A percentile compares a stretch with the other conserved stretches of the same genome.
Conservation (phyloP, 2,329 filamentous ascomycete genomes). For the Thermothelomyces thermophilus region DNA sequence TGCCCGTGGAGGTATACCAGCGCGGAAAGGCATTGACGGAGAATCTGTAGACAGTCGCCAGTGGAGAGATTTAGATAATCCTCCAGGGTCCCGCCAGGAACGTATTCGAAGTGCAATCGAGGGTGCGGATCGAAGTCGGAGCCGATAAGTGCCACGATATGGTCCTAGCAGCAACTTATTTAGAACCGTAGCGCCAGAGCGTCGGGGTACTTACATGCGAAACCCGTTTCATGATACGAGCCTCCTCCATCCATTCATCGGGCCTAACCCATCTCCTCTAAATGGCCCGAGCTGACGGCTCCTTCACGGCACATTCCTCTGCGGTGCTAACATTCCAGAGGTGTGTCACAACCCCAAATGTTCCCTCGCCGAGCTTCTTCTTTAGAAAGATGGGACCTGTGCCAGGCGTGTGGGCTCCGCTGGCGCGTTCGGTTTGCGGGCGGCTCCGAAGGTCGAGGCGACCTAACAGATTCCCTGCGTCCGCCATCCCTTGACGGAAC, state of each 20-base stretch:
- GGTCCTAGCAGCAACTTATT: not conserved
- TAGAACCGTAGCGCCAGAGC: not conserved
- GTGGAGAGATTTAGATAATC: not conserved
- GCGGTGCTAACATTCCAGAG: conserved; percentile 5
- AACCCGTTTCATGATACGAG: not conserved
- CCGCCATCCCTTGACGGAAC: not conserved
- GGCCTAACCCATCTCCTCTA: not conserved
- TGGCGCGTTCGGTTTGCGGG: not conserved
- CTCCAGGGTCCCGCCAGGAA: not conserved
- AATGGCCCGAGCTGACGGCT: not conserved
- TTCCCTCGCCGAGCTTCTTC: conserved; percentile 4
- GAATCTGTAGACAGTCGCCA: not conserved
- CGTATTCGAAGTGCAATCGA: not conserved
- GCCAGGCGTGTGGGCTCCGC: conserved; percentile 2
- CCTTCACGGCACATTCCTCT: conserved; percentile 1
- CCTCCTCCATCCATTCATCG: not conserved
- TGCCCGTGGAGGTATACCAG: not conserved
- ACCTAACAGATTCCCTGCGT: conserved; percentile 1
- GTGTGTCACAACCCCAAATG: not conserved
- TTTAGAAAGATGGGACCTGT: not conserved
- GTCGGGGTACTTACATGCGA: not conserved
- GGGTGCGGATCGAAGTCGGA: not conserved
- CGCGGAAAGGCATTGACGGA: not conserved
- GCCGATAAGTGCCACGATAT: conserved; percentile 1
- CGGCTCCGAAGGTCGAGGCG: not conserved